Evolutionary conservation across 108 stramenopile species (phyloP), one percentile per base, ranked within the genome.

Genomic region (Cylindrotheca fusiformis): DNA sequence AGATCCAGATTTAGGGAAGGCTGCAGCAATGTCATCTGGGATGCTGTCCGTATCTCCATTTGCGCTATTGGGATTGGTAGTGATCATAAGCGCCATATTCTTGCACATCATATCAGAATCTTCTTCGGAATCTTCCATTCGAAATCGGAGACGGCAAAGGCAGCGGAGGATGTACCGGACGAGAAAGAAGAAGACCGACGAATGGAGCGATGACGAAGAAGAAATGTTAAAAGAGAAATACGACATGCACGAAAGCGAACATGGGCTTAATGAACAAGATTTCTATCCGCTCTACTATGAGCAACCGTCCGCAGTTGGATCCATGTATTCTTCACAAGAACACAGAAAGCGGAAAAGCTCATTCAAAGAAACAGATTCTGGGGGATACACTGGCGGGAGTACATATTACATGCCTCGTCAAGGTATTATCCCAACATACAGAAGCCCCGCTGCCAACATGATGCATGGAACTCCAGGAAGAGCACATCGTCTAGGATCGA

Each of bases 161-260:
- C 65, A 75, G 29, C 61, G 55, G 4, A 55, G 64, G 2, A 58
- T 60, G 58, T 64, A 74, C 49, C 58, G 65, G 41, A 55, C 56
- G 21, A 57, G 64, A 14, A 78, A 77, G 36, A 87, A 87, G 66
- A 87, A 87, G 58, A 87, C 81, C 4, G 86, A 87, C 57, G 79
- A 81, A 49, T 86, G 82, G 82, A 81, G 85, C 60, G 85, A 86
- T 55, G 85, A 86, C 41, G 77, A 82, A 65, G 77, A 76, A 33
- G 52, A 63, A 36, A 20, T 52, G 6, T 14, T 41, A 14, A 41
- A 41, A 14, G 14, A 14, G 10, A 41, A 41, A 6, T 29, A 48
- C 17, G 10, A 48, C 3, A 28, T 20, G n/a, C n/a, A 48, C 27
- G 60, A 49, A 1, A 48, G 48, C 47, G 24, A 47, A 46, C 25